Conservation (phyloP, 2,329 filamentous ascomycete genomes). For the Pyricularia sp. region DNA sequence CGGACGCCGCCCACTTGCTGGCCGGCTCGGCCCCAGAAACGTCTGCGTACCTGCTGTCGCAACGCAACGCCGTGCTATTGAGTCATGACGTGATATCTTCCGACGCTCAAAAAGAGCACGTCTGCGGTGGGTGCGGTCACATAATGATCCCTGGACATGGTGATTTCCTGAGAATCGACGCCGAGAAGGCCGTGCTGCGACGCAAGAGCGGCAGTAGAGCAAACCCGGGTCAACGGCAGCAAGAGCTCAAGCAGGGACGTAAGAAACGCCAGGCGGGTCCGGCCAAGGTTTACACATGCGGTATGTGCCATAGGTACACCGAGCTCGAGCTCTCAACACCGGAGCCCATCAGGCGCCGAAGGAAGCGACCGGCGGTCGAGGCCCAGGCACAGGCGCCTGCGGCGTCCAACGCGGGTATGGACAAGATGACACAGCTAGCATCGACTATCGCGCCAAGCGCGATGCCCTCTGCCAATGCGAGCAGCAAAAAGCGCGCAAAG, state of each 20-base stretch:
- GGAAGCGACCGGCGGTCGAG: conserved; percentile 12
- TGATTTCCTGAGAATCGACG: conserved; percentile 28
- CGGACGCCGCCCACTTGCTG: conserved; percentile 50
- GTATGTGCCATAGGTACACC: conserved; percentile 34
- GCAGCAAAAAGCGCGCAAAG: conserved; percentile 57
- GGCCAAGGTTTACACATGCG: conserved; percentile 34
- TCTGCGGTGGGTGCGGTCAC: conserved; percentile 51
- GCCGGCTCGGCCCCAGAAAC: conserved; percentile 40
- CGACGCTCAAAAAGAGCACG: conserved; percentile 41
- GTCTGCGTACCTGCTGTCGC: conserved; percentile 50
- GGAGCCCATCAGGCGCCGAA: conserved; percentile 15
- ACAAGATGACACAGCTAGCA: not conserved
- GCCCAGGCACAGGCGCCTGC: conserved; percentile 15
- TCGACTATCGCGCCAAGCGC: conserved; percentile 4
- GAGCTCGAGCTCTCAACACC: conserved; percentile 29
- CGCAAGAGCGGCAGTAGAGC: conserved; percentile 5
- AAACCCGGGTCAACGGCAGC: not conserved
- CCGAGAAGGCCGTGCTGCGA: conserved; percentile 36
- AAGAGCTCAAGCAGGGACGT: not conserved
- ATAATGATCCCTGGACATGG: conserved; percentile 46
- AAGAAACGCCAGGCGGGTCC: conserved; percentile 12
- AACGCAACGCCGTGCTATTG: conserved; percentile 38
- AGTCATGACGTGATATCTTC: conserved; percentile 32
- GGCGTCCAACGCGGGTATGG: conserved; percentile 12
- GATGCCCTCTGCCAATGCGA: conserved; percentile 37